Evolutionary conservation across 2,329 filamentous ascomycete genomes (phyloP).

Genomic region (Aspergillus ustus): DNA sequence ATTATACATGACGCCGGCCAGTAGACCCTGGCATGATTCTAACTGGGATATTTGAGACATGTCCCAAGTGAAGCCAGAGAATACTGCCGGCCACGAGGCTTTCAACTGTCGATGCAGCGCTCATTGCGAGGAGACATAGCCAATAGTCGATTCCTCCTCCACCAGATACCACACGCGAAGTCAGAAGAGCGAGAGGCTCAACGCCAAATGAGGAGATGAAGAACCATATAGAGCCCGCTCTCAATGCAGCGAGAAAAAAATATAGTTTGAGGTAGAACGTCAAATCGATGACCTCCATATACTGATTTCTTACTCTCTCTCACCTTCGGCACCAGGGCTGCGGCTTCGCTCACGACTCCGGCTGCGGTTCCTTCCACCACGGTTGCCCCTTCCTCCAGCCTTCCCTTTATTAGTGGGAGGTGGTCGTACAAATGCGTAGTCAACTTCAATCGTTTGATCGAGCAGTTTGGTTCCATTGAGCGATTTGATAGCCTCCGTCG

Average conservation of each 20-base stretch:
- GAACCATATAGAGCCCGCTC: not conserved
- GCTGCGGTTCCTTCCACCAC: constrained; percentile 46
- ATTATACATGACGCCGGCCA: constrained; percentile 36
- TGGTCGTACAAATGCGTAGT: constrained; percentile 70
- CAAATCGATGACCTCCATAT: constrained; percentile 9
- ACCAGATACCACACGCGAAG: not conserved
- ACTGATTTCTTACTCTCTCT: constrained; percentile 35
- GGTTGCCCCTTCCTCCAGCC: constrained; percentile 47
- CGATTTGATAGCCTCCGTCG: constrained; percentile 65
- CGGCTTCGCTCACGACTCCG: constrained; percentile 52
- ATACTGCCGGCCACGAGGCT: constrained; percentile 31
- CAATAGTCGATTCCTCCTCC: constrained; percentile 2
- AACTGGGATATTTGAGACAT: not conserved
- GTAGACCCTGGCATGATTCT: constrained; percentile 7
- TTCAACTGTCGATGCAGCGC: not conserved
- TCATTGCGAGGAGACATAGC: not conserved
- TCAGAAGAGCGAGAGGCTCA: not conserved
- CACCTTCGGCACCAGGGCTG: constrained; percentile 47
- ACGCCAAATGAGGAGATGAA: not conserved
- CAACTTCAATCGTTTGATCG: constrained; percentile 67
- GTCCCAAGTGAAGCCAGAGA: constrained; percentile 13
- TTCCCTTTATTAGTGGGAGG: constrained; percentile 53
- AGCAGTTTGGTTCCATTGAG: constrained; percentile 65
- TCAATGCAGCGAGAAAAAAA: constrained; percentile 2
- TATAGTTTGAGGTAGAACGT: not conserved